phyloP scores from a whole-genome alignment of 352 stramenopile genomes.

The Pythium diclinum region DNA sequence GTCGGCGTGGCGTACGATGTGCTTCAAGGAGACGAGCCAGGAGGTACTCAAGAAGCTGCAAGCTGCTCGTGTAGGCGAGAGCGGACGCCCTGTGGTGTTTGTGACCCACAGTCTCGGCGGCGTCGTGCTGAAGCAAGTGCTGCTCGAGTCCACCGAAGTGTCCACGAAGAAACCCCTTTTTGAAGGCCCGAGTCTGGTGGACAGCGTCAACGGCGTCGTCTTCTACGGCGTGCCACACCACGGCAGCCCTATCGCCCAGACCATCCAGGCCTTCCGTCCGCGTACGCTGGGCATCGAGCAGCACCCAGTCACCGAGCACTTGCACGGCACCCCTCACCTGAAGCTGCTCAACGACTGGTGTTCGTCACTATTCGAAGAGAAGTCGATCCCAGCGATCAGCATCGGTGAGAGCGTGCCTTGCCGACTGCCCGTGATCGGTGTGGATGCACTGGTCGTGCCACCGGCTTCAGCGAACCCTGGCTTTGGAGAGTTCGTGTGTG shows the following conservation, averaged over 20 bases:
- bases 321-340: constrained; percentile 72
- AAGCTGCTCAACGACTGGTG: constrained; percentile 83
- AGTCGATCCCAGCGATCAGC: constrained; percentile 56
- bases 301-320: constrained; percentile 67
- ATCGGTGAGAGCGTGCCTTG: constrained; percentile 67
- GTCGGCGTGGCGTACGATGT: constrained; percentile 70
- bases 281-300: constrained; percentile 45
- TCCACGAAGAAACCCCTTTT: neutral
- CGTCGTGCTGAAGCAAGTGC: constrained; percentile 77
- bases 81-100: constrained; percentile 70
- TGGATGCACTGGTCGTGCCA: constrained; percentile 75
- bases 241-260: constrained; percentile 69
- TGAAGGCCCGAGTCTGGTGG: constrained; percentile 31
- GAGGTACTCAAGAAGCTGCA: constrained; percentile 63
- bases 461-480: constrained; percentile 63
- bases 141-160: constrained; percentile 43
- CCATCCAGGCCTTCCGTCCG: constrained; percentile 56
- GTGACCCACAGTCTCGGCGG: constrained; percentile 86
- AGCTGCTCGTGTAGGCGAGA: constrained; percentile 54
- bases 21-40: constrained; percentile 63
- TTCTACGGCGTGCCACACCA: constrained; percentile 83
- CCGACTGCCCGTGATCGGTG: constrained; percentile 55
- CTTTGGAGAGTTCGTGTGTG: constrained; percentile 62
- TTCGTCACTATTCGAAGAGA: constrained; percentile 43
- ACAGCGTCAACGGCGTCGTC: constrained; percentile 67